These are phyloP conservation scores for Wallacemonas sp. DNA, from an alignment of 208 protist genomes.

Conservation along the genomic window DNA sequence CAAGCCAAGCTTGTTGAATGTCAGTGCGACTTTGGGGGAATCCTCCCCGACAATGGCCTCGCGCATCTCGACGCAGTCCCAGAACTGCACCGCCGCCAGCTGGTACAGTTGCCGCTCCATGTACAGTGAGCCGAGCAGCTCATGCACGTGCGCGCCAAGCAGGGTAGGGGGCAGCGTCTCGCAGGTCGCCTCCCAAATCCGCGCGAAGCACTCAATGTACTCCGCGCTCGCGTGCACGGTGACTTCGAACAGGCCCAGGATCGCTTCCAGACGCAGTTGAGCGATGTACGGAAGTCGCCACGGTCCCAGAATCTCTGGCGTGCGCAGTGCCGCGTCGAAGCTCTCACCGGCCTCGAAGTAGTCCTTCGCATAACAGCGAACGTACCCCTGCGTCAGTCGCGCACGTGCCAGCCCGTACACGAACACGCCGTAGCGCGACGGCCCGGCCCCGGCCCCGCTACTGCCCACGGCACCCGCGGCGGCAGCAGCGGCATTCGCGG, in stretches of 20 bases:
- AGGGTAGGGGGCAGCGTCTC: conserved; percentile 26
- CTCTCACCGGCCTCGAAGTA: conserved; percentile 27
- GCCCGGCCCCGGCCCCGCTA: neutral
- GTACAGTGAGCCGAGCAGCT: conserved; percentile 46
- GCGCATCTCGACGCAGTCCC: conserved; percentile 44
- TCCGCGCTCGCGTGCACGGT: conserved; percentile 20
- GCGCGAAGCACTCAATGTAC: conserved; percentile 31
- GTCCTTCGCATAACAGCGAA: conserved; percentile 18
- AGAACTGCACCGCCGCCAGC: conserved; percentile 36
- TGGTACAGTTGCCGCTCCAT: conserved; percentile 35
- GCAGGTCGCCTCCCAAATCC: conserved; percentile 35
- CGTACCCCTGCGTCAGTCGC: conserved; percentile 16
- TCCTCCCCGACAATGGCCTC: conserved; percentile 38
- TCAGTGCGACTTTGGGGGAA: conserved; percentile 35
- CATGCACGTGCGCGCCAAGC: conserved; percentile 35
- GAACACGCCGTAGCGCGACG: conserved; percentile 4
- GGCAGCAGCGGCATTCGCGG: neutral
- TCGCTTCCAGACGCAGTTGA: conserved; percentile 30
- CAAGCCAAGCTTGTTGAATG: conserved; percentile 55
- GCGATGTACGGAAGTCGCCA: conserved; percentile 23
- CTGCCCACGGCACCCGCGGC: neutral
- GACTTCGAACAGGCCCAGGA: conserved; percentile 43
- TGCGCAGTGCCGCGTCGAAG: conserved; percentile 28
- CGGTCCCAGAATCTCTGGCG: conserved; percentile 25
- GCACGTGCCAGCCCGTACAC: conserved; percentile 4